phyloP scores from a whole-genome alignment of 1,139 yeast species.

The Taiozyma sp. region DNA sequence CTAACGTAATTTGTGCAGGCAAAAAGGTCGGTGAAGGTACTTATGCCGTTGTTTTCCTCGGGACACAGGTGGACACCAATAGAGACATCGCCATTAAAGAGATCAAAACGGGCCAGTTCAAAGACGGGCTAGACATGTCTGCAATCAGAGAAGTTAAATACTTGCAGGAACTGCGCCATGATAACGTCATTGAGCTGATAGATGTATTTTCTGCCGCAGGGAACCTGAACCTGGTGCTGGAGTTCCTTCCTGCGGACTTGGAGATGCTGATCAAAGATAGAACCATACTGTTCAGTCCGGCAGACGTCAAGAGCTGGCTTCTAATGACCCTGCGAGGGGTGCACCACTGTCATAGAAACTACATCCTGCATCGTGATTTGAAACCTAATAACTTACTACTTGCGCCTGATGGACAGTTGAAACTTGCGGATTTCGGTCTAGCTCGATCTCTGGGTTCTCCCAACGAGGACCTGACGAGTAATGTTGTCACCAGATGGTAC shows the following conservation, averaged over 20 bases:
- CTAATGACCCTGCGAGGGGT: slow-evolving; percentile 91
- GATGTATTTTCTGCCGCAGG: slow-evolving; percentile 77
- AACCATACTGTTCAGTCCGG: slow-evolving; percentile 69
- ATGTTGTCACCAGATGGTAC: slow-evolving; percentile 97
- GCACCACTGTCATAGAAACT: slow-evolving; percentile 92
- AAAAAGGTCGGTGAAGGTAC: slow-evolving; percentile 98
- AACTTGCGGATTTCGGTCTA: slow-evolving; percentile 95
- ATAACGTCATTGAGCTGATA: slow-evolving; percentile 78
- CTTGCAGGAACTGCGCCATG: slow-evolving; percentile 79
- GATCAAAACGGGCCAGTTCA: slow-evolving; percentile 90
- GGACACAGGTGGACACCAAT: slow-evolving; percentile 52
- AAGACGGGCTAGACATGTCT: slow-evolving; percentile 96
- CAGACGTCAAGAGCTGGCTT: slow-evolving; percentile 92
- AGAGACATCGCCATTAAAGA: slow-evolving; percentile 87
- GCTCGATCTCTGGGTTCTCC: slow-evolving; percentile 82
- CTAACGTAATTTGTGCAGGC: slow-evolving; percentile 4
- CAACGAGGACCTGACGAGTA: slow-evolving; percentile 74
- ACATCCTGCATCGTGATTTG: slow-evolving; percentile 83
- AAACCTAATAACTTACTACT: slow-evolving; percentile 79
- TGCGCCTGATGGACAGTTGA: slow-evolving; percentile 82
- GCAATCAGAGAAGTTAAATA: slow-evolving; percentile 95
- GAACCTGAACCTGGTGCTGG: slow-evolving; percentile 81
- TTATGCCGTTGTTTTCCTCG: slow-evolving; percentile 93
- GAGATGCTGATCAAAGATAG: slow-evolving; percentile 87
- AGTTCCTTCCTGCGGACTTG: slow-evolving; percentile 86